Conservation (phyloP, 768 basidiomycete genomes). For the Termitomyces sp. region DNA sequence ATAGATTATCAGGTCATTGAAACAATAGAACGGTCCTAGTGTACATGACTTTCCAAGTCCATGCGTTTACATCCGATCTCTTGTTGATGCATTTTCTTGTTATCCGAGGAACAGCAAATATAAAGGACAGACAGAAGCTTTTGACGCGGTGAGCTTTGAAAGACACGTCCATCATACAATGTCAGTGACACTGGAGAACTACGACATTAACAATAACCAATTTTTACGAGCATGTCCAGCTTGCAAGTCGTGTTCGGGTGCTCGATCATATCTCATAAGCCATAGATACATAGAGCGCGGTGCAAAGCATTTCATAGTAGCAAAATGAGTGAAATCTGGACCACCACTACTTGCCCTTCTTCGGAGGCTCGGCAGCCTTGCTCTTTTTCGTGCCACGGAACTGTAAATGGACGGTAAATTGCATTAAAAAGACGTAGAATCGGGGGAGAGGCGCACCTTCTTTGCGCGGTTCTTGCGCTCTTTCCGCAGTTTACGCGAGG, state of each 20-base stretch:
- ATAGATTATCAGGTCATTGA: not conserved
- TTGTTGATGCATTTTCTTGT: no score
- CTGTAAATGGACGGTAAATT: constrained; percentile 32
- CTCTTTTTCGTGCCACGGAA: constrained; percentile 92
- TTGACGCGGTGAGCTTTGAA: not conserved
- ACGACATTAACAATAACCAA: not conserved
- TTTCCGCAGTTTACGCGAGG: constrained; percentile 97
- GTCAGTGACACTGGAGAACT: not conserved
- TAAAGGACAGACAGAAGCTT: no score
- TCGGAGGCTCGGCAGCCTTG: constrained; percentile 87
- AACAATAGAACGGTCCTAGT: not conserved
- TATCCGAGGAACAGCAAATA: not conserved
- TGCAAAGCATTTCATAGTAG: constrained; percentile 22
- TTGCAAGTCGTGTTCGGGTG: constrained; percentile 1
- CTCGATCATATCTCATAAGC: constrained; percentile 19
- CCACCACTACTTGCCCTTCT: constrained; percentile 80
- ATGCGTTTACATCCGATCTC: no score
- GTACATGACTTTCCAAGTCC: no score
- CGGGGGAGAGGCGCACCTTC: constrained; percentile 55
- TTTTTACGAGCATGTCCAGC: not conserved
- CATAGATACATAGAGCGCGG: constrained; percentile 14
- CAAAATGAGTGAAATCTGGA: constrained; percentile 17
- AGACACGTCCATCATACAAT: no score
- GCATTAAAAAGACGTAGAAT: constrained; percentile 1
- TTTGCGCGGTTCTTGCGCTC: constrained; percentile 99